These are phyloP conservation scores for Pseudogymnoascus sp. DNA, from an alignment of 2,329 filamentous ascomycete genomes.

Conservation along the genomic window DNA sequence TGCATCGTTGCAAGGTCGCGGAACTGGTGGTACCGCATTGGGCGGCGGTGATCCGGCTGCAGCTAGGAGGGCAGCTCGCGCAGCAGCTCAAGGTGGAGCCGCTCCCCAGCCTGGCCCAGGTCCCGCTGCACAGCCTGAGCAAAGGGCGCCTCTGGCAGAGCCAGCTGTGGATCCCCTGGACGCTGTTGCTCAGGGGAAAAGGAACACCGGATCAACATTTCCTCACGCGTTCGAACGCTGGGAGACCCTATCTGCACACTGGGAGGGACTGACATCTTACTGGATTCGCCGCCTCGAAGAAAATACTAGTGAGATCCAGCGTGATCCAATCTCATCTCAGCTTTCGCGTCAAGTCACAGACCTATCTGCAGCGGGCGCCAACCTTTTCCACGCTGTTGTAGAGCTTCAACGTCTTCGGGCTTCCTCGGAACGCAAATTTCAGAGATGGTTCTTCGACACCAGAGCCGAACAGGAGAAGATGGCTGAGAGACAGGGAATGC, in stretches of 20 bases:
- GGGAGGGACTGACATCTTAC: constrained; percentile 94
- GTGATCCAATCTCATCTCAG: constrained; percentile 77
- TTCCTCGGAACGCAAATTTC: constrained; percentile 94
- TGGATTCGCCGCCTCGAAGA: constrained; percentile 92
- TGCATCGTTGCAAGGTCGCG: constrained; percentile 23
- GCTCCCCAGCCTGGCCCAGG: not conserved
- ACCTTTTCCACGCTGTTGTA: constrained; percentile 94
- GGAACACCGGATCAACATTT: constrained; percentile 44
- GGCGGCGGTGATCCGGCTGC: constrained; percentile 20
- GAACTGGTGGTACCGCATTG: constrained; percentile 22
- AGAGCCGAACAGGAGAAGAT: constrained; percentile 78
- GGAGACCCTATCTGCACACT: constrained; percentile 94
- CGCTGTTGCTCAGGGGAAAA: constrained; percentile 11
- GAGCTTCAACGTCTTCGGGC: constrained; percentile 89
- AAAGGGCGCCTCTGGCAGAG: constrained; percentile 3
- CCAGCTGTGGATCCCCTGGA: not conserved
- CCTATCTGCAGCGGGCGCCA: constrained; percentile 92
- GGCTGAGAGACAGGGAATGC: constrained; percentile 71
- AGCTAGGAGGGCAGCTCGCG: not conserved
- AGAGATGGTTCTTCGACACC: constrained; percentile 97
- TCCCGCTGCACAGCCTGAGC: not conserved
- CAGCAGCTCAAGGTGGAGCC: not conserved
- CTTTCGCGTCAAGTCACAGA: constrained; percentile 92
- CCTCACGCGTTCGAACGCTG: constrained; percentile 96
- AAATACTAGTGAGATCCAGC: constrained; percentile 76